Evolutionary conservation across 1,284 basidiomycete genomes (phyloP), one percentile per base, ranked within the genome.

Genomic region (Irpex sp.): DNA sequence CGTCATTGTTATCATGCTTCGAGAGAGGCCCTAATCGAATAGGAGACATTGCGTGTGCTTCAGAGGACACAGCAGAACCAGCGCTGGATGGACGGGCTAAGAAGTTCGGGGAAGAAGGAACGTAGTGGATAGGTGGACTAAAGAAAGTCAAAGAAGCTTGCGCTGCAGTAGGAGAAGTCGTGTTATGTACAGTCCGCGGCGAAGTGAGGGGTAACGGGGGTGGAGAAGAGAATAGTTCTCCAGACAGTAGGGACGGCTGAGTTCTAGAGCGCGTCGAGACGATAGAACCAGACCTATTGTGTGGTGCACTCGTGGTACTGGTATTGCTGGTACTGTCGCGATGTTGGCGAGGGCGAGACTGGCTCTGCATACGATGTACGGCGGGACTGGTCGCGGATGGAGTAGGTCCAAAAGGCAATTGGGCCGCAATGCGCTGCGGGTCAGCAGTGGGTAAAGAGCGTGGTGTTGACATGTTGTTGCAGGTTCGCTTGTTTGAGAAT

Each of bases 131-230:
- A 8, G 84, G 83, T 4, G 90, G 89, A 33, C 81, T 83, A 70
- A 92, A 92, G 76, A 92, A 91, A 5, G 87, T 86, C 8, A 88
- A 83, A 17, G 90, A 84, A 26, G 90, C 89, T 61, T 86, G 84
- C 19, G 92, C 87, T 33, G 89, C 90, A 51, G 86, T 84, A 15
- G 87, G 85, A 73, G 91, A 88, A 0, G 88, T 87, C 2, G 81
- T 73, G 61, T 67, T 69, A 36, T 66, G 63, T 31, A 67, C 62
- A 50, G 71, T 65, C 15, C 71, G 69, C 9, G 71, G 70, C 61
- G 70, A 70, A 26, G 68, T 63, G 7, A 68, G 59, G 2, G 71
- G 72, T 39, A 72, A 54, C 31, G 72, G 67, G 50, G 69, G 63
- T 19, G 72, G 68, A 26, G 68, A 61, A 55, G 63, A 66, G 59